Conservation (phyloP, 371 early-diverging fungal genomes). For the Synchytrium microbalum region DNA sequence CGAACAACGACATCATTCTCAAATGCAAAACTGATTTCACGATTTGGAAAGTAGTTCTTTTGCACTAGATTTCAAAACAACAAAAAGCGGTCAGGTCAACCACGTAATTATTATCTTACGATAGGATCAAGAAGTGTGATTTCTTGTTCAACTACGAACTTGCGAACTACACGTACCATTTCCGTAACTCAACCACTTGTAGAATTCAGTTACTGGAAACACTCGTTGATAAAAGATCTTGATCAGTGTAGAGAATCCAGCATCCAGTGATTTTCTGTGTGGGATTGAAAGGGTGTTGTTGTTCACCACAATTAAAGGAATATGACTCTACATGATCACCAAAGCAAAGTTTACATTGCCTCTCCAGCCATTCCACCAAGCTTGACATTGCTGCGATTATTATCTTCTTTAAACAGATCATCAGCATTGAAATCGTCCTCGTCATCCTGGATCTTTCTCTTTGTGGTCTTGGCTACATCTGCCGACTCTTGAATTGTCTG, state of each 20-base stretch:
- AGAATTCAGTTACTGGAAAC: slow-evolving; percentile 75
- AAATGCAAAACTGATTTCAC: slow-evolving; percentile 93
- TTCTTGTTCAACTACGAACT: background rate
- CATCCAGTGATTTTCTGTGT: background rate
- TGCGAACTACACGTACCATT: slow-evolving; percentile 34
- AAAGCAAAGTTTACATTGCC: background rate
- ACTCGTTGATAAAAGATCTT: slow-evolving; percentile 66
- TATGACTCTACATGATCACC: background rate
- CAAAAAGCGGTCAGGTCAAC: background rate
- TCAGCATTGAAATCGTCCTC: background rate
- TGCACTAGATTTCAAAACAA: slow-evolving; percentile 12
- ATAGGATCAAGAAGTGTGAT: background rate
- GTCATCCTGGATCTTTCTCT: background rate
- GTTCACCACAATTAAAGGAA: background rate
- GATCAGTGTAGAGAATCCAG: slow-evolving; percentile 8
- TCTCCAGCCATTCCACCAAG: background rate
- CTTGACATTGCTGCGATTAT: background rate
- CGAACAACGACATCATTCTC: slow-evolving; percentile 74
- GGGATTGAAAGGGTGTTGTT: too few species aligned
- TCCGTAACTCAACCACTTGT: slow-evolving; percentile 78
- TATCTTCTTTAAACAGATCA: background rate
- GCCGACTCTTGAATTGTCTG: too few species aligned
- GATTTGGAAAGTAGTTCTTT: slow-evolving; percentile 59
- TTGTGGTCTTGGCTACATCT: too few species aligned
- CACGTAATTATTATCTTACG: background rate